Evolutionary conservation across 345 rosid genomes (phyloP).

Genomic region (Rhodamnia argentea): DNA sequence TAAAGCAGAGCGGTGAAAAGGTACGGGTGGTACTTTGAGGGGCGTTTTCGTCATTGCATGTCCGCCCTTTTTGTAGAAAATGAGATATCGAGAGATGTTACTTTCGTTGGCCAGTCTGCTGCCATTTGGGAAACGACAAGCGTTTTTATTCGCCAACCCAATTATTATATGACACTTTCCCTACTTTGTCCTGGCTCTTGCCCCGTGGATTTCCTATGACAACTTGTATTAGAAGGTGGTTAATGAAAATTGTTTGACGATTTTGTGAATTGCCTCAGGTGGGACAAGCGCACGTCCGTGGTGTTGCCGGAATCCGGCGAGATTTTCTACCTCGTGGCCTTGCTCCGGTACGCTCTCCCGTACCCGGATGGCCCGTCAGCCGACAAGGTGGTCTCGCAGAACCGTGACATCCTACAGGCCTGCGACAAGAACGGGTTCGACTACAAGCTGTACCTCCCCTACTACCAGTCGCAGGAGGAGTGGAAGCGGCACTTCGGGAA

Average conservation of each 20-base stretch:
- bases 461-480: constrained; percentile 60
- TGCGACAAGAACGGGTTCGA: constrained; percentile 48
- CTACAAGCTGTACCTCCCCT: constrained; percentile 82
- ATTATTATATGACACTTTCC: constrained; percentile 18
- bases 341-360: constrained; percentile 55
- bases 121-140: constrained; percentile 35
- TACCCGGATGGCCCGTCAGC: constrained; percentile 19
- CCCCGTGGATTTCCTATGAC: no score
- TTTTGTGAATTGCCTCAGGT: constrained; percentile 21
- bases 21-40: background rate
- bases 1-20: background rate
- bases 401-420: constrained; percentile 44
- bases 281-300: constrained; percentile 64
- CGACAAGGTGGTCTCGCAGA: constrained; percentile 48
- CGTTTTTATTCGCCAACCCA: constrained; percentile 24
- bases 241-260: background rate
- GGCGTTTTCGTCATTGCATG: background rate
- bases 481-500: constrained; percentile 83
- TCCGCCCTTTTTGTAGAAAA: constrained; percentile 25
- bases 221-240: no score
- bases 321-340: constrained; percentile 75
- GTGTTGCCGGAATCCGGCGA: constrained; percentile 59
- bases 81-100: constrained; percentile 21
- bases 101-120: constrained; percentile 11
- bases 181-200: background rate